Base-by-base conservation (phyloP, 2,329 filamentous ascomycete genomes). In the Penicillium sp. region DNA sequence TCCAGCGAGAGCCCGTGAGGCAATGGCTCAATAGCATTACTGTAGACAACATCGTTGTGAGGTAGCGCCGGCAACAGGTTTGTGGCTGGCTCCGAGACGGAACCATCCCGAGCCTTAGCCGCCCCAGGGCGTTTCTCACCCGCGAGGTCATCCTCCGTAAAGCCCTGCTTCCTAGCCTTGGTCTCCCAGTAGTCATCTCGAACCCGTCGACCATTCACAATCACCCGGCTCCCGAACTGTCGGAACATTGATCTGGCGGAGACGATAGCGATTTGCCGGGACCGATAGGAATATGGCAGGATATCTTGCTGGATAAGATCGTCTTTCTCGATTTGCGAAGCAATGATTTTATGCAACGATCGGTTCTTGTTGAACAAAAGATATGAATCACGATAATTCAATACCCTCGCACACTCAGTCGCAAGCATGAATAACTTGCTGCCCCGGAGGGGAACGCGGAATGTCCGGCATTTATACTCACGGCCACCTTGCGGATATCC, bases 121-220 rank as follows among this genome's bases (percentile, higher is more conserved):
- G 90, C 93, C 54, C 94, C 94, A 6, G 94, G 94, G 63, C 94
- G 84, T 81, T 99, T 97, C 78, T 99, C 94, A 41, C 94, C 94
- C 4, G 94, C 94, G 50, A 93, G 83, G 75, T 99, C 94, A 62
- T 95, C 92, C 74, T 99, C 94, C 1, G 94, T 99, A 72, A 99
- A 99, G 12, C 94, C 94, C 76, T 99, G 94, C 77, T 97, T 99
- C 48, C 90, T 85, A 8, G 94, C 94, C 77, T 97, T 97, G 71
- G 89, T 90, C 76, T 97, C 94, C 94, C 94, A 99, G 77, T 99
- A 99, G 73, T 99, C 94, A 76, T 99, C 94, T 50, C 94, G 88
- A 42, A 99, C 94, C 57, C 94, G 84, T 62, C 93, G 85, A 35
- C 94, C 94, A 69, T 93, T 90, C 37, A 90, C 86, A 63, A 99